Conservation (phyloP, 805 yeast species). For the Saccharomycopsis sp. region DNA sequence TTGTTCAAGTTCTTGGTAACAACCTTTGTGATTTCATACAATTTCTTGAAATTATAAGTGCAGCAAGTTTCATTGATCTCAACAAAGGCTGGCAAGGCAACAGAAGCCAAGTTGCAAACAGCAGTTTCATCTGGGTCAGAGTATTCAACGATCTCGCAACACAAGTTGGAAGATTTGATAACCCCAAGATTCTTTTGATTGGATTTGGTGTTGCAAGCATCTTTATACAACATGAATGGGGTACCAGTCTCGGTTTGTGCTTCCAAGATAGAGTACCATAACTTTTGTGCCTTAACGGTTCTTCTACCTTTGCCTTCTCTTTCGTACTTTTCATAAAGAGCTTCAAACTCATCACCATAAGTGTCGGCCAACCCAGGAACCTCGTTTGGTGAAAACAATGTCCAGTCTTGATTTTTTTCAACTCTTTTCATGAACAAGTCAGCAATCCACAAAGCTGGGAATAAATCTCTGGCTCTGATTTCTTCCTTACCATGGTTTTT, state of each 20-base stretch:
- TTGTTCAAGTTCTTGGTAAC: slow-evolving; percentile 69
- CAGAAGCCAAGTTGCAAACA: slow-evolving; percentile 88
- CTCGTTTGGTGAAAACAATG: slow-evolving; percentile 80
- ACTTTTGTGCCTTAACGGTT: slow-evolving; percentile 74
- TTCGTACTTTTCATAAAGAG: slow-evolving; percentile 66
- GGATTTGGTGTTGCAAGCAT: slow-evolving; percentile 77
- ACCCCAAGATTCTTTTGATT: slow-evolving; percentile 90
- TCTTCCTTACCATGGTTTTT: slow-evolving; percentile 96
- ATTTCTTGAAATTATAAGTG: slow-evolving; percentile 59
- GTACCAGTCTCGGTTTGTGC: slow-evolving; percentile 96
- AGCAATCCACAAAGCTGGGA: slow-evolving; percentile 91
- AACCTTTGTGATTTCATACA: slow-evolving; percentile 72
- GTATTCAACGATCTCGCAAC: slow-evolving; percentile 91
- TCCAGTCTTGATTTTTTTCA: slow-evolving; percentile 71
- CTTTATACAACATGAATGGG: slow-evolving; percentile 91
- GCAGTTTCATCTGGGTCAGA: slow-evolving; percentile 90
- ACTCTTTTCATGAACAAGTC: slow-evolving; percentile 92
- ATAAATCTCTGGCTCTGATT: slow-evolving; percentile 83
- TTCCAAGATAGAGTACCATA: slow-evolving; percentile 84
- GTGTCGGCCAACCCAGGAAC: slow-evolving; percentile 79
- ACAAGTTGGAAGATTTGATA: slow-evolving; percentile 86
- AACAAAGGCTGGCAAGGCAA: slow-evolving; percentile 78
- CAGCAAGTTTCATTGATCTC: slow-evolving; percentile 36
- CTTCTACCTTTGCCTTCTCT: slow-evolving; percentile 52
- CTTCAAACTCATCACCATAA: slow-evolving; percentile 77